Conservation (phyloP, 768 basidiomycete genomes). For the Pulveroboletus sp. region DNA sequence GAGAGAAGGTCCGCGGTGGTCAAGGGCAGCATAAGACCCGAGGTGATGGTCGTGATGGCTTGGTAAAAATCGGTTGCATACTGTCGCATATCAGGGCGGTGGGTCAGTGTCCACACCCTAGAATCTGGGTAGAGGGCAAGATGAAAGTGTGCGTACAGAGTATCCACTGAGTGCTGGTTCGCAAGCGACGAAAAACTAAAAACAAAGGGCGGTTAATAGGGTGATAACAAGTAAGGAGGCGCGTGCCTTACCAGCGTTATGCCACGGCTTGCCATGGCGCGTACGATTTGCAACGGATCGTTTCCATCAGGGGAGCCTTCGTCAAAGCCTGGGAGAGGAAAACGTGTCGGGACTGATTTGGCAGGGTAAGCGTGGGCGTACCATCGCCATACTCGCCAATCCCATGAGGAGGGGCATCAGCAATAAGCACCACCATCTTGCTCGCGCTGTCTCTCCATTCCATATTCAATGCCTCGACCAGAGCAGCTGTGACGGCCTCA, state of each 20-base stretch:
- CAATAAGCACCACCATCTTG: constrained; percentile 96
- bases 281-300: constrained; percentile 84
- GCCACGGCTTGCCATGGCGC: constrained; percentile 87
- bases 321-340: constrained; percentile 67
- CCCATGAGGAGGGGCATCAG: constrained; percentile 97
- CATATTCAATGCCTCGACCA: constrained; percentile 84
- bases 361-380: constrained; percentile 32
- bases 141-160: constrained; percentile 51
- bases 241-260: constrained; percentile 74
- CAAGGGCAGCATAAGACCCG: constrained; percentile 93
- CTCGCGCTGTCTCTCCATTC: constrained; percentile 87
- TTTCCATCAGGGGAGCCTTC: constrained; percentile 92
- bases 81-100: constrained; percentile 35
- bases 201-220: constrained; percentile 3
- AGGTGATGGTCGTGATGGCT: constrained; percentile 89
- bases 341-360: constrained; percentile 12
- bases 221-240: background rate
- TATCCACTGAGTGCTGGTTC: constrained; percentile 95
- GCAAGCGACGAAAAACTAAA: constrained; percentile 97
- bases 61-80: constrained; percentile 94
- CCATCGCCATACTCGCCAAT: constrained; percentile 98
- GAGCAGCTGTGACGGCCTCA: constrained; percentile 92
- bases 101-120: constrained; percentile 3
- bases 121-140: constrained; percentile 16
- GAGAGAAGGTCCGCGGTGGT: constrained; percentile 93